Percentiles rank a stretch among this genome's conserved stretches.
Conservation (phyloP, 2,329 filamentous ascomycete species). For the Cercospora sesami region DNA sequence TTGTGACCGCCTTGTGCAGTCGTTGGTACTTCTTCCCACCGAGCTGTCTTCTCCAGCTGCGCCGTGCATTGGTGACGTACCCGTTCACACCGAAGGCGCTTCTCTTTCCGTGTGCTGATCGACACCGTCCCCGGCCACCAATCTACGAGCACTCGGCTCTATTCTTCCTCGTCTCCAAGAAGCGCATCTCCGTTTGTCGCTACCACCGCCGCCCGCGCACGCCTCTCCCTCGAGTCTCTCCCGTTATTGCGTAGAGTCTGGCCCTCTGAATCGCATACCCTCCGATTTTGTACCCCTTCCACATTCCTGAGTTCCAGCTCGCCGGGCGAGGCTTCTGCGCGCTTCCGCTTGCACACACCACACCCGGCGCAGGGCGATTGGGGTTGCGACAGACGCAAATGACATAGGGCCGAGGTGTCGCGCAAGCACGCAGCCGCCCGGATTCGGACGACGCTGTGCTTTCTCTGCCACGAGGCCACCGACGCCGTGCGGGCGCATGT, state of each 20-base stretch:
- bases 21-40: not conserved
- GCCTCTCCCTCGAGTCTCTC: not conserved
- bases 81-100: slow-evolving; percentile 1
- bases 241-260: slow-evolving; percentile 10
- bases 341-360: slow-evolving; percentile 8
- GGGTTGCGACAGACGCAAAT: slow-evolving; percentile 19
- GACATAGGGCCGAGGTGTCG: slow-evolving; percentile 24
- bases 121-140: slow-evolving; percentile 8
- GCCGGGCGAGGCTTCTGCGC: slow-evolving; percentile 9
- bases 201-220: slow-evolving; percentile 8
- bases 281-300: not conserved
- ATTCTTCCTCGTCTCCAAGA: slow-evolving; percentile 12
- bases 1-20: slow-evolving; percentile 6
- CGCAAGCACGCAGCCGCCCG: slow-evolving; percentile 19
- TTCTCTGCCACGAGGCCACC: slow-evolving; percentile 18
- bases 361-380: slow-evolving; percentile 15
- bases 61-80: slow-evolving; percentile 13
- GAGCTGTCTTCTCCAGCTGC: slow-evolving; percentile 4
- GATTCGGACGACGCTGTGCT: slow-evolving; percentile 20
- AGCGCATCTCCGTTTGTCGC: slow-evolving; percentile 17
- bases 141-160: slow-evolving; percentile 3
- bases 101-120: slow-evolving; percentile 11
- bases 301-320: slow-evolving; percentile 12
- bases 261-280: not conserved
- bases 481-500: slow-evolving; percentile 14